Evolutionary conservation across 306 rosid genomes (phyloP), one percentile per base, ranked within the genome.

Genomic region (Astragalus glycyphyllos): DNA sequence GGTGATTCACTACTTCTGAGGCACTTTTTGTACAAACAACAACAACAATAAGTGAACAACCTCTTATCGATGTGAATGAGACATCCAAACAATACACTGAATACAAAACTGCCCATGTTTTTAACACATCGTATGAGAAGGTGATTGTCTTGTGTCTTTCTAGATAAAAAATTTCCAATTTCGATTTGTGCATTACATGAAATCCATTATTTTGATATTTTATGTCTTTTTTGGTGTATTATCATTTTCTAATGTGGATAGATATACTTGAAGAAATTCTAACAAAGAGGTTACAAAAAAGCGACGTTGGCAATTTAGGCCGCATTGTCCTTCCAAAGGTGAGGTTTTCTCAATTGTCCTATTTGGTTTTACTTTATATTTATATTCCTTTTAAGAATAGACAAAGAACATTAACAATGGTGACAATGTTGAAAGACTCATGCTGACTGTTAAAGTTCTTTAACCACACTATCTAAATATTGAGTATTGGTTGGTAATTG

Each of bases 271-370:
- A 65, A 58, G 14, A 75, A 16, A 31, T 92, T 67, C 40, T 84
- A 26, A 74, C 72, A 38, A 89, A 89, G 74, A 77, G 66, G 79
- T 75, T 89, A 62, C 69, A 68, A 70, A 69, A 54, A 5, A 92
- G 92, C 60, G 98, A 87, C 6, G 85, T 87, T 72, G 65, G 83
- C 26, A 20, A 48, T 55, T 47, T 80, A 35, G 82, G 87, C 6
- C 86, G 92, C 41, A 89, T 92, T 75, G 78, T 92, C 40, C 84
- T 92, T 46, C 96, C 96, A 14, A 92, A 92, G 92, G 98, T 87
- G 57, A 81, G 67, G 55, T 42, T 64, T 58, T 55, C 35, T 45
- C 6, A 5, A 11, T n/a, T 35, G 8, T 35, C 8, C 8, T 6
- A 0, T 35, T 35, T 35, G 40, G 5, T 34, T n/a, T n/a, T n/a